These are phyloP conservation scores for Mortierella sp. DNA, from an alignment of 371 early-diverging fungal genomes.

Conservation along the genomic window DNA sequence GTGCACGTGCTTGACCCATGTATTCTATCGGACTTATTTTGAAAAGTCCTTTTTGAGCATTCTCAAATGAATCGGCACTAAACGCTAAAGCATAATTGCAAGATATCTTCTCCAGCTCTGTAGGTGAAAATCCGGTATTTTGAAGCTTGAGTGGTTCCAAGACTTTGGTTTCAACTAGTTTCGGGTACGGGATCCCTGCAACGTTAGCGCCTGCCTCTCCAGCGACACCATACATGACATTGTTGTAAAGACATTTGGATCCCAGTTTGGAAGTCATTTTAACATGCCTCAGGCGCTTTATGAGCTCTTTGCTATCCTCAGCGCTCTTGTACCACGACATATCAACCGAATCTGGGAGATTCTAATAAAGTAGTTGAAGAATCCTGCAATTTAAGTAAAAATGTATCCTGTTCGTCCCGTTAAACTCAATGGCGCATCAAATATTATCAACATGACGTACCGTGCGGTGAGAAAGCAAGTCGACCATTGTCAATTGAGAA, in stretches of 20 bases:
- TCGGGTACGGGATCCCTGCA: background rate
- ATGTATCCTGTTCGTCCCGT: too few relatives aligned
- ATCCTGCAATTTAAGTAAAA: background rate
- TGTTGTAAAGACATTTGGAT: background rate
- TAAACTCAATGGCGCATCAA: background rate
- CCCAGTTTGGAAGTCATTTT: background rate
- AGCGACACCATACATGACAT: background rate
- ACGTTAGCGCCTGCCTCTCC: conserved; percentile 1
- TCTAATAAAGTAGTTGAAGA: background rate
- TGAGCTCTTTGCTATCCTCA: background rate
- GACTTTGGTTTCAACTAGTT: background rate
- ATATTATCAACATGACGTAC: background rate
- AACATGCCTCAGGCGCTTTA: background rate
- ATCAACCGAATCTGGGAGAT: background rate
- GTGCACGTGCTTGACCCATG: background rate
- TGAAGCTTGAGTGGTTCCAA: background rate
- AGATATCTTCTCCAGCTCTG: background rate
- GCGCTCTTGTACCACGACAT: background rate
- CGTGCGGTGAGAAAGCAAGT: conserved; percentile 20
- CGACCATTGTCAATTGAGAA: conserved; percentile 13
- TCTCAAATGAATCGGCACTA: background rate
- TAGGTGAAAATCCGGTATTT: background rate
- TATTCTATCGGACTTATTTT: background rate
- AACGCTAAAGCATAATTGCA: background rate
- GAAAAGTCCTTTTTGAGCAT: background rate